Evolutionary conservation across 2,329 filamentous ascomycete species (phyloP).

Genomic region (Cladosporium austrohemisphaericum): DNA sequence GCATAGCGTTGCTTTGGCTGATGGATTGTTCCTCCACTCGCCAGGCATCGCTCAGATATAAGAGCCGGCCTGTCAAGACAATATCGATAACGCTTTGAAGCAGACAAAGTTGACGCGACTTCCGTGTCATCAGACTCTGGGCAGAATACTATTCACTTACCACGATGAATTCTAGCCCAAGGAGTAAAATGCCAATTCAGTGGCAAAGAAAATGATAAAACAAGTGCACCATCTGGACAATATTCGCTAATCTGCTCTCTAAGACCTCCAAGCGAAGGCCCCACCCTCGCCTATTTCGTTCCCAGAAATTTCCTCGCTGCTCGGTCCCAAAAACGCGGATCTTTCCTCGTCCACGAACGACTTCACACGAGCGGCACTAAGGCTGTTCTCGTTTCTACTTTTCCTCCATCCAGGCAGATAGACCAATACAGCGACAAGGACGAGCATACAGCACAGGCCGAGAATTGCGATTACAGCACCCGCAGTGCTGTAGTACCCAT

Average conservation of each 20-base stretch:
- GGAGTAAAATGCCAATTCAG: no score
- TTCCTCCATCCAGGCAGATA: neutral
- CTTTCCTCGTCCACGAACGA: conserved; percentile 1
- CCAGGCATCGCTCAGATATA: no score
- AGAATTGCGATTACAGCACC: neutral
- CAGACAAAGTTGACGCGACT: no score
- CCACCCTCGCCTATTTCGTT: neutral
- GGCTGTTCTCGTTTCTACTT: neutral
- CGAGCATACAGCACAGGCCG: conserved; percentile 1
- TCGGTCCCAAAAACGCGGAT: neutral
- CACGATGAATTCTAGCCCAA: no score
- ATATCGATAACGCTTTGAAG: no score
- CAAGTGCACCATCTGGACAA: no score
- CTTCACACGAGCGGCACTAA: neutral
- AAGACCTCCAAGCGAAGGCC: neutral
- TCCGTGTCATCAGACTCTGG: no score
- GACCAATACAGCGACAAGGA: conserved; percentile 1
- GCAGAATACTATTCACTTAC: no score
- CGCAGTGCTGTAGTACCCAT: conserved; percentile 3
- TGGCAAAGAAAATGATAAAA: no score
- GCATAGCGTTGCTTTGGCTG: no score
- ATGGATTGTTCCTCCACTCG: no score
- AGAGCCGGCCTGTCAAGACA: no score
- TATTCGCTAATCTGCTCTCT: neutral
- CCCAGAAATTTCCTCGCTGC: neutral